phyloP scores from a whole-genome alignment of 176 grass and related monocot genomes.

The Carex parvula region DNA sequence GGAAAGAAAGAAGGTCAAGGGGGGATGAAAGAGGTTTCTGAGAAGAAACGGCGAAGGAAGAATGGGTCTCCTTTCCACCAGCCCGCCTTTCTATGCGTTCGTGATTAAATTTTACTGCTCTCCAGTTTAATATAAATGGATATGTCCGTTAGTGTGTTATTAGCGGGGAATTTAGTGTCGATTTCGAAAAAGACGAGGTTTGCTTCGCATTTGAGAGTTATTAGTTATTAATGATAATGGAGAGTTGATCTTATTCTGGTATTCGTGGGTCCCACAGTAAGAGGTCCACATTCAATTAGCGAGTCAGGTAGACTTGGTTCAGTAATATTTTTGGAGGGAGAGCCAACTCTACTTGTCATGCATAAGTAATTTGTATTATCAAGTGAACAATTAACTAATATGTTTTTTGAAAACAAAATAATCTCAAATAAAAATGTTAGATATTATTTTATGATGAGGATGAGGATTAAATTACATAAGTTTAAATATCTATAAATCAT shows the following conservation, averaged over 20 bases:
- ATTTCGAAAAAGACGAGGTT: background rate
- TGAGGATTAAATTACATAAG: too few species aligned
- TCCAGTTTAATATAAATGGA: background rate
- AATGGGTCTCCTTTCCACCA: slow-evolving; percentile 14
- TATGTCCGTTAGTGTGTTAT: background rate
- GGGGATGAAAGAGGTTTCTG: slow-evolving; percentile 8
- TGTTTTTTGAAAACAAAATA: too few species aligned
- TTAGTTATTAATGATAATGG: background rate
- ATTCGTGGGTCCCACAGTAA: background rate
- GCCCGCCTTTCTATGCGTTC: background rate
- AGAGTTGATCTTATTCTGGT: background rate
- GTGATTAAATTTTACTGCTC: background rate
- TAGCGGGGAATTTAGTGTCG: background rate
- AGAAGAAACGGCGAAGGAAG: slow-evolving; percentile 8
- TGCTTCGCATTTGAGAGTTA: background rate
- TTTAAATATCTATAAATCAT: too few species aligned
- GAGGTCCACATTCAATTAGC: background rate
- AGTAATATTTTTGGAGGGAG: background rate
- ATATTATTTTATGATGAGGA: too few species aligned
- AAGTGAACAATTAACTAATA: too few species aligned
- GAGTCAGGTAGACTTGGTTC: slow-evolving; percentile 14
- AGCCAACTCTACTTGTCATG: too few species aligned
- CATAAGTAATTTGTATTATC: too few species aligned
- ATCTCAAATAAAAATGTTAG: too few species aligned
- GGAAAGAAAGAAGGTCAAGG: background rate